These are phyloP conservation scores for Vairimorpha ceranae DNA, from an alignment of 371 early-diverging fungal species.

Conservation along the genomic window DNA sequence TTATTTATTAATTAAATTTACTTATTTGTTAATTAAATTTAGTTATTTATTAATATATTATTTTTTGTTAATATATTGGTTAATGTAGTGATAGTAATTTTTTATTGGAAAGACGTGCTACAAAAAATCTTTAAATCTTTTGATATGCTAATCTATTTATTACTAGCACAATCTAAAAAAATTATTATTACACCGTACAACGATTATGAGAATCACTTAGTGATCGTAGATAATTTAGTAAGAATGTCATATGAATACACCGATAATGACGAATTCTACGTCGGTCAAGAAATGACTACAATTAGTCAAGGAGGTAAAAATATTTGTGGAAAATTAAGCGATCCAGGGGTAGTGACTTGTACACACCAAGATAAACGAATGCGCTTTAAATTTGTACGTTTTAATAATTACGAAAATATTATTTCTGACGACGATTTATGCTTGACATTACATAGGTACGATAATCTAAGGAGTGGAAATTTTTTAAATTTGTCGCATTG, in stretches of 20 bases:
- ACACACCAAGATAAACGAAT: not conserved
- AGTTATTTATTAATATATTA: too few species aligned
- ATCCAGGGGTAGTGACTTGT: not conserved
- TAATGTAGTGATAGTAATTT: too few species aligned
- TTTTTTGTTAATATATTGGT: too few species aligned
- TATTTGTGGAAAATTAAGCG: not conserved
- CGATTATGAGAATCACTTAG: constrained; percentile 36
- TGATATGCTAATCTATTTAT: not conserved
- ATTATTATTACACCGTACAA: not conserved
- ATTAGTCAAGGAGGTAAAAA: too few species aligned
- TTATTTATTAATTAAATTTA: too few species aligned
- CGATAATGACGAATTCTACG: too few species aligned
- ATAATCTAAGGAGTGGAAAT: not conserved
- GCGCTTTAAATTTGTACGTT: not conserved
- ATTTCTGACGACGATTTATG: constrained; percentile 1
- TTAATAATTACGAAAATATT: not conserved
- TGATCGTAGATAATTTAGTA: too few species aligned
- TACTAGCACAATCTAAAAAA: not conserved
- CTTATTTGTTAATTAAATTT: too few species aligned
- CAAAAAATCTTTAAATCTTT: too few species aligned
- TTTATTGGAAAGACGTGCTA: too few species aligned
- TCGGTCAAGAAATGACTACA: too few species aligned
- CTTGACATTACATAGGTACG: not conserved
- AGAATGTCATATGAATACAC: too few species aligned
- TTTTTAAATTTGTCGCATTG: not conserved